A percentile compares a stretch with the other conserved stretches of the same genome.
Conservation (phyloP, 2,329 filamentous ascomycete species). For the Orbilia javanica region DNA sequence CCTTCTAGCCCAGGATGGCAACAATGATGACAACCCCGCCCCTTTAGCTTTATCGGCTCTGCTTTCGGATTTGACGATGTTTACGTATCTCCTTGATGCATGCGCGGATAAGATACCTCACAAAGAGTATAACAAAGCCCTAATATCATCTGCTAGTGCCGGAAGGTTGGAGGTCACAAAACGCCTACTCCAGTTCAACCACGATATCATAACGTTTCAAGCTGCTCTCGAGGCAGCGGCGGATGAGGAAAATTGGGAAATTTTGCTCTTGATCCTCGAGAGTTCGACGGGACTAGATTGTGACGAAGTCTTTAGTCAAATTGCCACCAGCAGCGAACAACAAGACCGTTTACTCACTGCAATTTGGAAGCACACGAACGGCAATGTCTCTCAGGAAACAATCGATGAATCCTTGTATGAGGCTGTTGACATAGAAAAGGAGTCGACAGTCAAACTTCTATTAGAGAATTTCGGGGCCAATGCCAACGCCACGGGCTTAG, state of each 20-base stretch:
- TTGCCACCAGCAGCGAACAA: conserved; percentile 64
- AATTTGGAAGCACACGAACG: conserved; percentile 65
- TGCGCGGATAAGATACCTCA: conserved; percentile 65
- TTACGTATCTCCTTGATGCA: conserved; percentile 66
- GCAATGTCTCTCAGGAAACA: conserved; percentile 63
- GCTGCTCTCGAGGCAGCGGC: conserved; percentile 64
- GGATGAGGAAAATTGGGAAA: conserved; percentile 65
- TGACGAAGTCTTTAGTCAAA: conserved; percentile 64
- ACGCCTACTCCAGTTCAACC: conserved; percentile 65
- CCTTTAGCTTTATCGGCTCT: conserved; percentile 66
- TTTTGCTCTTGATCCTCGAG: conserved; percentile 64
- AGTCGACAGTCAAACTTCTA: conserved; percentile 65
- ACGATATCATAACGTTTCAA: conserved; percentile 64
- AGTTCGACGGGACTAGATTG: conserved; percentile 64
- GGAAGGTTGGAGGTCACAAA: conserved; percentile 66
- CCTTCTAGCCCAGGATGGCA: conserved; percentile 63
- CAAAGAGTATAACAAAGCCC: conserved; percentile 66
- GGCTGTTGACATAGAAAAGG: conserved; percentile 66
- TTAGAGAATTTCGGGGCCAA: conserved; percentile 64
- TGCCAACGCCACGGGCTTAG: conserved; percentile 65
- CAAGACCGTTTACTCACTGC: conserved; percentile 65
- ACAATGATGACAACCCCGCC: conserved; percentile 60
- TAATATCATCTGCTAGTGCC: conserved; percentile 65
- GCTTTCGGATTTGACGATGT: conserved; percentile 66
- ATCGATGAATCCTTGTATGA: conserved; percentile 65